Conservation (phyloP, 2,329 filamentous ascomycete species). For the Cephalotrichum gorgonifer region DNA sequence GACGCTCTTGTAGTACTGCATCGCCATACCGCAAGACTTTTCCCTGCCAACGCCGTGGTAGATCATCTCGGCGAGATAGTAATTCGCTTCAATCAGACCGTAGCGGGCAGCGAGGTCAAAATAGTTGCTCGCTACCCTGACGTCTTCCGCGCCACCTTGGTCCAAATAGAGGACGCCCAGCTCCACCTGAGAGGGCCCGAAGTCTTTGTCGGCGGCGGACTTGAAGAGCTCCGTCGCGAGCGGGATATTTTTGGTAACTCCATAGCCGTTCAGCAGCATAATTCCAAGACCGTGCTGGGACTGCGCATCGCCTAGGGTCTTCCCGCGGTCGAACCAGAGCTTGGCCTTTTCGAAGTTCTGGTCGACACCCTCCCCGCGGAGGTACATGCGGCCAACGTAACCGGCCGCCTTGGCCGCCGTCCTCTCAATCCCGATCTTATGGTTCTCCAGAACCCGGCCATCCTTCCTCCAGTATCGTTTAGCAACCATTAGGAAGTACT, state of each 20-base stretch:
- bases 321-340: slow-evolving; percentile 75
- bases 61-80: slow-evolving; percentile 83
- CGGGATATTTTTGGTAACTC: slow-evolving; percentile 56
- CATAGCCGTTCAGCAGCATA: slow-evolving; percentile 73
- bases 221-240: slow-evolving; percentile 69
- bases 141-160: slow-evolving; percentile 59
- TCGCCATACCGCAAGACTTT: slow-evolving; percentile 64
- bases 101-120: slow-evolving; percentile 80
- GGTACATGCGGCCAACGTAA: slow-evolving; percentile 79
- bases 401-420: slow-evolving; percentile 75
- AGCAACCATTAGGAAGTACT: slow-evolving; percentile 72
- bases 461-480: slow-evolving; percentile 73
- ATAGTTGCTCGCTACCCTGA: slow-evolving; percentile 70
- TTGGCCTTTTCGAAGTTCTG: slow-evolving; percentile 69
- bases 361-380: slow-evolving; percentile 74
- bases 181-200: slow-evolving; percentile 69
- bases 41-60: slow-evolving; percentile 73
- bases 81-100: slow-evolving; percentile 79
- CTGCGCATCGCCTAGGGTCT: slow-evolving; percentile 65
- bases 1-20: slow-evolving; percentile 74
- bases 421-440: slow-evolving; percentile 62
- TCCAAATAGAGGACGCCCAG: slow-evolving; percentile 79
- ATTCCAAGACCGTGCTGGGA: slow-evolving; percentile 78
- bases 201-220: slow-evolving; percentile 71
- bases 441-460: slow-evolving; percentile 61